Evolutionary conservation across 768 basidiomycete genomes (phyloP).

Genomic region (Daedalea quercina): DNA sequence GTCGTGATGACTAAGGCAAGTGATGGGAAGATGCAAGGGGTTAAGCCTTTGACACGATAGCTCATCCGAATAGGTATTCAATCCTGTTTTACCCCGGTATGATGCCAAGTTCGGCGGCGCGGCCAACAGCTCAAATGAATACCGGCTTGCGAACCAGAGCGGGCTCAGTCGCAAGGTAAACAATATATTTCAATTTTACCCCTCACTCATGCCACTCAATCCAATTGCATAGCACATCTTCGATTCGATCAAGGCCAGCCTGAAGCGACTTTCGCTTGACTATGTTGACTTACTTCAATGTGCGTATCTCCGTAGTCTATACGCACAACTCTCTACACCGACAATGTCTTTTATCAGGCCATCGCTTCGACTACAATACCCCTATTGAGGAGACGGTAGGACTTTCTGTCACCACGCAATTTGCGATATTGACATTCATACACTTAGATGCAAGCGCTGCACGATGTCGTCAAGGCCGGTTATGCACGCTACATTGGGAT

Average conservation of each 20-base stretch:
- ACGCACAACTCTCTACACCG: too few relatives aligned
- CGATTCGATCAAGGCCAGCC: constrained; percentile 53
- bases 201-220: background rate
- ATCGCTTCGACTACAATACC: constrained; percentile 26
- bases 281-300: constrained; percentile 39
- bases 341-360: constrained; percentile 8
- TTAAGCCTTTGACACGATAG: too few relatives aligned
- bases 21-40: background rate
- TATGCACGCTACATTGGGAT: constrained; percentile 36
- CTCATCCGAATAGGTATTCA: constrained; percentile 7
- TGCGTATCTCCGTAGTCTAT: background rate
- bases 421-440: background rate
- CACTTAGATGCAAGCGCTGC: constrained; percentile 35
- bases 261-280: constrained; percentile 63
- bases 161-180: constrained; percentile 30
- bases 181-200: background rate
- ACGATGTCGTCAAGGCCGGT: constrained; percentile 39
- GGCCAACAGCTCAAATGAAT: constrained; percentile 13
- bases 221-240: constrained; percentile 53
- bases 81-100: constrained; percentile 6
- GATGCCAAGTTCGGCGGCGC: constrained; percentile 1
- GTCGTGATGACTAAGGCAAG: constrained; percentile 42
- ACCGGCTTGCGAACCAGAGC: constrained; percentile 29
- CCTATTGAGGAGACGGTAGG: constrained; percentile 31
- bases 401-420: background rate